Evolutionary conservation across 2,329 filamentous ascomycete genomes (phyloP).

Genomic region (Macrophomina phaseolina): DNA sequence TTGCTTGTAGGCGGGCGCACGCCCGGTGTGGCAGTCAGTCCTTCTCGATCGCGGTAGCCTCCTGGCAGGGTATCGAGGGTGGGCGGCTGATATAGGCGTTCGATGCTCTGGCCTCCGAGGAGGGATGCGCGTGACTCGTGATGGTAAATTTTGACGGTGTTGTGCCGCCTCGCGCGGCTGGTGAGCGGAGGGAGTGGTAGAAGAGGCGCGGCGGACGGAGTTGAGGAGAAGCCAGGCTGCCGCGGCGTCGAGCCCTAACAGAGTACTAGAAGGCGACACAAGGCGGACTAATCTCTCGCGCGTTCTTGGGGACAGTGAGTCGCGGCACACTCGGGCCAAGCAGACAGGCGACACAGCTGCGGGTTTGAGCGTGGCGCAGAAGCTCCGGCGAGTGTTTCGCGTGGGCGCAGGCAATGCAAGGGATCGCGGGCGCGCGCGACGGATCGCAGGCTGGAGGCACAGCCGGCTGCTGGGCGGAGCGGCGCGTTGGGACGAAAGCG

Average conservation of each 20-base stretch:
- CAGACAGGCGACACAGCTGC: constrained; percentile 13
- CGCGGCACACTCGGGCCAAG: constrained; percentile 27
- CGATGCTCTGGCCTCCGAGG: constrained; percentile 61
- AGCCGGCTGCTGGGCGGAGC: neutral
- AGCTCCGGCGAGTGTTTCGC: constrained; percentile 27
- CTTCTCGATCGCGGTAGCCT: constrained; percentile 53
- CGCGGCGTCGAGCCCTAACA: constrained; percentile 20
- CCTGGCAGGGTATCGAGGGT: constrained; percentile 56
- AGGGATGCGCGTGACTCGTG: constrained; percentile 64
- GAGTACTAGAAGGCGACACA: constrained; percentile 15
- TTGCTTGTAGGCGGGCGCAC: constrained; percentile 36
- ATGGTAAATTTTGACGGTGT: constrained; percentile 58
- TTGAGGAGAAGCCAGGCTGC: constrained; percentile 11
- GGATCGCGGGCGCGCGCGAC: constrained; percentile 25
- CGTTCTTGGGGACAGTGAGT: constrained; percentile 15
- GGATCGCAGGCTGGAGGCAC: neutral
- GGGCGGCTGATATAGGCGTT: constrained; percentile 56
- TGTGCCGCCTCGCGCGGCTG: constrained; percentile 27
- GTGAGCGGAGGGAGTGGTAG: constrained; percentile 16
- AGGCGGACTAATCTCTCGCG: constrained; percentile 15
- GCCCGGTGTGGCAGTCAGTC: constrained; percentile 47
- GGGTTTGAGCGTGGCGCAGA: constrained; percentile 27
- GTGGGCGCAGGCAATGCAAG: constrained; percentile 26
- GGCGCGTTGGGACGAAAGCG: neutral
- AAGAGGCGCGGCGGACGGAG: constrained; percentile 17